These are phyloP conservation scores for Penstemon barbatus DNA, from an alignment of 257 asterid species.

Conservation along the genomic window DNA sequence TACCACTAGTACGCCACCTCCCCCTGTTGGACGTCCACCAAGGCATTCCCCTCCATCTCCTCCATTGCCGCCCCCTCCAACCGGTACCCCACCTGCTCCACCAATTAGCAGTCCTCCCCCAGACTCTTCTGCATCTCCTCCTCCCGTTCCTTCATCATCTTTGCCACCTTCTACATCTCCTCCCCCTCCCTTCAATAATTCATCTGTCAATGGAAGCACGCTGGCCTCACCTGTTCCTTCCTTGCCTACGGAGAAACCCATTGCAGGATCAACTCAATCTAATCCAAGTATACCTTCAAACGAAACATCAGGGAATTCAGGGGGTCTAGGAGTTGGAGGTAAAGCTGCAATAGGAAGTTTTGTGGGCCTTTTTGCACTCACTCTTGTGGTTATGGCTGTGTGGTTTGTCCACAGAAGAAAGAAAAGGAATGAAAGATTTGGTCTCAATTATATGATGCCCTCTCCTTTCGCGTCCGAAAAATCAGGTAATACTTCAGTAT, in stretches of 20 bases:
- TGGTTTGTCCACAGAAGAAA: conserved; percentile 60
- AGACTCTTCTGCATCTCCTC: conserved; percentile 54
- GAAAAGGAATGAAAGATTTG: conserved; percentile 49
- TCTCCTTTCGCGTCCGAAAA: conserved; percentile 84
- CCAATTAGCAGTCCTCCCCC: conserved; percentile 34
- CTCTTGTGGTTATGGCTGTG: conserved; percentile 58
- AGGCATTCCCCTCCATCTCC: conserved; percentile 39
- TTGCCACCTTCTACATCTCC: conserved; percentile 49
- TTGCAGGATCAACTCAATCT: conserved; percentile 52
- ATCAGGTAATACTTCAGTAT: conserved; percentile 33
- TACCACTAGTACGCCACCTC: conserved; percentile 36
- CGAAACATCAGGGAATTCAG: conserved; percentile 37
- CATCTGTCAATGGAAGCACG: conserved; percentile 33
- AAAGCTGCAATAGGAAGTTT: conserved; percentile 54
- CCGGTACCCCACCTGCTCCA: conserved; percentile 39
- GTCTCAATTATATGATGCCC: conserved; percentile 48
- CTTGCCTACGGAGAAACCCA: conserved; percentile 58
- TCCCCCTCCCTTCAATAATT: conserved; percentile 40
- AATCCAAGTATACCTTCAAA: conserved; percentile 44
- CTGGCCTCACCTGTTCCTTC: conserved; percentile 42
- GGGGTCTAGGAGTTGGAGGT: conserved; percentile 47
- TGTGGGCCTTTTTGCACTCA: conserved; percentile 65
- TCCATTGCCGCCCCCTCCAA: conserved; percentile 40
- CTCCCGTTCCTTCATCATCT: conserved; percentile 29
- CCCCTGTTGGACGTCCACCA: too few relatives aligned